These are phyloP conservation scores for Solanum pinnatisectum DNA, from an alignment of 257 asterid genomes.

Conservation along the genomic window DNA sequence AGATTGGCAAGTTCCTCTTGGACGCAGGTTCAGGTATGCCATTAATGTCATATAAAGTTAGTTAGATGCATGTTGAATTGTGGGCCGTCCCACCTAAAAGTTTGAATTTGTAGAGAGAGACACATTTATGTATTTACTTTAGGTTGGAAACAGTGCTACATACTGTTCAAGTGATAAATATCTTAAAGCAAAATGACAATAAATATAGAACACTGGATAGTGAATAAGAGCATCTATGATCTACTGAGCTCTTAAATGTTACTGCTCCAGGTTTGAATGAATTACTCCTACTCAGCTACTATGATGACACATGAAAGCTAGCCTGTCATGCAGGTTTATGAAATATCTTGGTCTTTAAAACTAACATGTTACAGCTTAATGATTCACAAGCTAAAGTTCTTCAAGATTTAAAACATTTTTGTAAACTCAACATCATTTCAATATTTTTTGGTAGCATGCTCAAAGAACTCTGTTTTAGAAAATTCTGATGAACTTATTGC, in stretches of 20 bases:
- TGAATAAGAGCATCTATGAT: not conserved
- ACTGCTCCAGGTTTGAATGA: not conserved
- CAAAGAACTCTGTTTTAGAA: not conserved
- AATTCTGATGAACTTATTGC: not conserved
- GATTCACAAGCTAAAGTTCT: not conserved
- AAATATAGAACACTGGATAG: not conserved
- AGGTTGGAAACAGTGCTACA: not conserved
- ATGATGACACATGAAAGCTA: not conserved
- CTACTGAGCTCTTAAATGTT: not conserved
- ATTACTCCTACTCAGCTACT: not conserved
- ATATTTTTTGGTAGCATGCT: not conserved
- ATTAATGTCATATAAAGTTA: not conserved
- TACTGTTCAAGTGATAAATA: not conserved
- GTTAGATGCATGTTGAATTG: not conserved
- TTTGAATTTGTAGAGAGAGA: not conserved
- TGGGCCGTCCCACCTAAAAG: not conserved
- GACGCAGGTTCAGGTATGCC: constrained; percentile 95
- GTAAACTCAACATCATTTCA: not conserved
- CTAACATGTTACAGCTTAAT: not conserved
- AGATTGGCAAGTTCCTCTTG: constrained; percentile 98
- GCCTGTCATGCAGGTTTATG: not conserved
- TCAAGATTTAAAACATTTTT: not conserved
- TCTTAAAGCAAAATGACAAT: not conserved
- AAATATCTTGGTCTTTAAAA: not conserved
- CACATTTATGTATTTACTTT: not conserved